phyloP scores from a whole-genome alignment of 2,329 filamentous ascomycete species.

The Pseudogymnoascus destructans region DNA sequence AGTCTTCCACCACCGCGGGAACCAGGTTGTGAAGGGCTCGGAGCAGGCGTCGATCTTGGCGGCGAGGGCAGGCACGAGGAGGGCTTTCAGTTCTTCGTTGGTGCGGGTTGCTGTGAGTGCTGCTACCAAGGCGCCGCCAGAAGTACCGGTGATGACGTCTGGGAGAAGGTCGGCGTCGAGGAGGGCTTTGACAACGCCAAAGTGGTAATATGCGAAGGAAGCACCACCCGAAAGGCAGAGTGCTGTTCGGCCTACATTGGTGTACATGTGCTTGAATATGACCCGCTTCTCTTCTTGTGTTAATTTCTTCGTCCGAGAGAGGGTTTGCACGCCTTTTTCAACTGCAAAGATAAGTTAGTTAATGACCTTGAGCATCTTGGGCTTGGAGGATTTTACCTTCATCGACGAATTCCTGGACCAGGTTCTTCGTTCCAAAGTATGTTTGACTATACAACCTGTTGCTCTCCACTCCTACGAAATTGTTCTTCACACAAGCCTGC shows the following conservation, averaged over 20 bases:
- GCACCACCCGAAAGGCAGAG: constrained; percentile 88
- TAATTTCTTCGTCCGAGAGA: constrained; percentile 56
- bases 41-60: constrained; percentile 72
- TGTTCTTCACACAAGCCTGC: constrained; percentile 92
- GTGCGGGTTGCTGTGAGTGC: constrained; percentile 79
- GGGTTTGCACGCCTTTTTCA: constrained; percentile 50
- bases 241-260: constrained; percentile 85
- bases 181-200: constrained; percentile 80
- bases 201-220: constrained; percentile 92
- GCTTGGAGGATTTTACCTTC: constrained; percentile 43
- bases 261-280: constrained; percentile 77
- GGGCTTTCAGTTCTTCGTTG: constrained; percentile 73
- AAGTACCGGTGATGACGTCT: constrained; percentile 92
- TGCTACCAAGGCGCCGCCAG: constrained; percentile 82
- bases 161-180: constrained; percentile 77
- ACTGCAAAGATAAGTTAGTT: constrained; percentile 31
- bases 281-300: constrained; percentile 59
- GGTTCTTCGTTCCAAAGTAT: constrained; percentile 92
- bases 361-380: background rate
- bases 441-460: constrained; percentile 91
- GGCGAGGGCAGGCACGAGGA: constrained; percentile 80
- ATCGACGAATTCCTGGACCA: constrained; percentile 82
- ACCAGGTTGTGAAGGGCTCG: constrained; percentile 64
- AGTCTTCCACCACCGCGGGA: constrained; percentile 76
- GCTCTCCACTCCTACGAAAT: constrained; percentile 92